phyloP scores from a whole-genome alignment of 129 eudicot species.

The Pseudognaphalium luteoalbum region DNA sequence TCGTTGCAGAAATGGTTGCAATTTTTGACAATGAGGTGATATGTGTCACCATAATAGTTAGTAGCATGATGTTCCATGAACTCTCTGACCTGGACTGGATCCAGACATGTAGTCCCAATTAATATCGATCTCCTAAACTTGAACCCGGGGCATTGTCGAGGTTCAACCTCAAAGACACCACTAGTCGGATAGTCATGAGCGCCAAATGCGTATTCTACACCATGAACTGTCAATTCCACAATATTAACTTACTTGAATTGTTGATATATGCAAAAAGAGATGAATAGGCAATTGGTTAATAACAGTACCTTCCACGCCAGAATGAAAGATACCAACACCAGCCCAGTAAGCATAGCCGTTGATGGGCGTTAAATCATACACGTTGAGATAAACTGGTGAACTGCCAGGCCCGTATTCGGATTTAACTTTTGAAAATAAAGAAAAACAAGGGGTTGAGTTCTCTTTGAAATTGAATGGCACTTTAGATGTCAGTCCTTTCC shows the following conservation, averaged over 20 bases:
- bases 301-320: conserved; percentile 71
- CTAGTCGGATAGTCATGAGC: conserved; percentile 73
- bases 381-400: conserved; percentile 72
- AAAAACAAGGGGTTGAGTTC: conserved; percentile 56
- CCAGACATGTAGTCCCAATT: conserved; percentile 62
- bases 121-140: conserved; percentile 68
- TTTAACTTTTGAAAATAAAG: conserved; percentile 63
- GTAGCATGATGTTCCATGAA: conserved; percentile 63
- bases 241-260: neutral
- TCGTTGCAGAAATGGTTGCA: conserved; percentile 82
- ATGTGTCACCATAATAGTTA: conserved; percentile 61
- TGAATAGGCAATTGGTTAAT: no score
- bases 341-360: conserved; percentile 76
- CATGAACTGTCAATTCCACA: conserved; percentile 51
- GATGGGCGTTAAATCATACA: conserved; percentile 69
- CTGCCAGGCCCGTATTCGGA: conserved; percentile 45
- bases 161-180: conserved; percentile 80
- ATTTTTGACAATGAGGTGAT: conserved; percentile 75
- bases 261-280: neutral
- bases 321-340: conserved; percentile 70
- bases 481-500: conserved; percentile 59
- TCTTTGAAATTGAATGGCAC: conserved; percentile 48
- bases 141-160: conserved; percentile 79
- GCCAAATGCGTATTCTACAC: conserved; percentile 79
- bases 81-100: conserved; percentile 48